Base-by-base conservation (phyloP, 345 rosid species). In the Erysimum cheiranthoides region DNA sequence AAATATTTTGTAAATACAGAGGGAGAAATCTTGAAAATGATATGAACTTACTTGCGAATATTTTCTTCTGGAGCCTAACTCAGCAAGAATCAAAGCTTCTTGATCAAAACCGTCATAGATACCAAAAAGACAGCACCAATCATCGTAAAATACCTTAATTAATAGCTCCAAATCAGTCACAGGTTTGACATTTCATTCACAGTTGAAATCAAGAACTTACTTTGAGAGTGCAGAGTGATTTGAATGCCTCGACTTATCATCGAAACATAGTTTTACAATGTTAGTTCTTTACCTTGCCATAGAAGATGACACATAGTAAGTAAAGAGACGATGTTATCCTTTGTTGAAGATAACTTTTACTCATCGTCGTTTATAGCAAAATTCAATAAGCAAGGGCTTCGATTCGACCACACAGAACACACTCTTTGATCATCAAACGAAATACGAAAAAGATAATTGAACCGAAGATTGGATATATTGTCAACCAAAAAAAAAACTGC, bases 211-310 rank as follows among this genome's bases (percentile, higher is more conserved):
- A 46, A 66, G 14, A 74, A 64, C 82, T 78, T 84, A 89, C 97
- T 86, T 92, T 39, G 90, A 89, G 84, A 89, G 88, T 42, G 93
- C 90, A 74, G 95, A 92, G 34, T 79, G 80, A 81, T 81, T 82
- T 42, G 91, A 92, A 74, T 86, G 95, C 75, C 84, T 21, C 25
- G 25, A 21, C 25, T 21, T 21, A 21, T 21, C 25, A 21, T 21
- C 25, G 1, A 21, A 21, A 21, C 25, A 21, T 21, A 21, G 25
- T 21, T 21, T 21, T 21, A 21, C 25, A 21, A 21, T 21, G 25
- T 21, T 21, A 21, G 25, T 21, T 21, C 25, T 21, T 83, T 21
- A 21, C 25, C 25, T 21, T 21, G 25, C 1, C 25, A 21, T 21
- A 21, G 25, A 21, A 21, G 25, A 21, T 21, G 25, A 21, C 25